Conservation (phyloP, 306 rosid genomes). For the Lotus japonicus region DNA sequence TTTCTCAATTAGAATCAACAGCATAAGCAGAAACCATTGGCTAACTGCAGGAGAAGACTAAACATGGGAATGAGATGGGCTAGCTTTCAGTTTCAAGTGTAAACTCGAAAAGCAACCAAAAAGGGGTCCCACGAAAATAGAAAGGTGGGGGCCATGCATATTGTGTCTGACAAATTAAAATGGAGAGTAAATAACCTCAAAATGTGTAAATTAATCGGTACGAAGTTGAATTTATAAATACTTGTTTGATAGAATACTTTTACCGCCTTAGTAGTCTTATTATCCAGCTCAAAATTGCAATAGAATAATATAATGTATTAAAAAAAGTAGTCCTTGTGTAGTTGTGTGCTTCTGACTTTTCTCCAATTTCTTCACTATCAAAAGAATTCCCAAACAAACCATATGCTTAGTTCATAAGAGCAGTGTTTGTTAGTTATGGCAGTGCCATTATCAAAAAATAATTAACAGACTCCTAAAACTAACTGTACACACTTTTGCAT, state of each 20-base stretch:
- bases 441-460: not conserved
- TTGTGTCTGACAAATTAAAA: not conserved
- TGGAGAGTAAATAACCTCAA: too few relatives aligned
- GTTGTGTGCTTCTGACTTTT: too few relatives aligned
- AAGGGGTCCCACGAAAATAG: conserved; percentile 17
- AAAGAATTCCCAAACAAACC: not conserved
- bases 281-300: too few relatives aligned
- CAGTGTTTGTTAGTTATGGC: not conserved
- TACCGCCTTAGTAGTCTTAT: too few relatives aligned
- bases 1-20: conserved; percentile 17
- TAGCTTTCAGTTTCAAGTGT: conserved; percentile 14
- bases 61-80: not conserved
- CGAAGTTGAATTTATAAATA: too few relatives aligned
- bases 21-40: not conserved
- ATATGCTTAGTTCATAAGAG: not conserved
- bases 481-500: conserved; percentile 12
- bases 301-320: too few relatives aligned
- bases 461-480: not conserved
- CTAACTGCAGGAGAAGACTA: not conserved
- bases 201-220: too few relatives aligned
- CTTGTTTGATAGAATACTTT: too few relatives aligned
- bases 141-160: not conserved
- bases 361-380: conserved; percentile 5
- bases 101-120: not conserved
- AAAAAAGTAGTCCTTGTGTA: too few relatives aligned